phyloP scores from a whole-genome alignment of 345 rosid genomes.

The Limnanthes douglasii region DNA sequence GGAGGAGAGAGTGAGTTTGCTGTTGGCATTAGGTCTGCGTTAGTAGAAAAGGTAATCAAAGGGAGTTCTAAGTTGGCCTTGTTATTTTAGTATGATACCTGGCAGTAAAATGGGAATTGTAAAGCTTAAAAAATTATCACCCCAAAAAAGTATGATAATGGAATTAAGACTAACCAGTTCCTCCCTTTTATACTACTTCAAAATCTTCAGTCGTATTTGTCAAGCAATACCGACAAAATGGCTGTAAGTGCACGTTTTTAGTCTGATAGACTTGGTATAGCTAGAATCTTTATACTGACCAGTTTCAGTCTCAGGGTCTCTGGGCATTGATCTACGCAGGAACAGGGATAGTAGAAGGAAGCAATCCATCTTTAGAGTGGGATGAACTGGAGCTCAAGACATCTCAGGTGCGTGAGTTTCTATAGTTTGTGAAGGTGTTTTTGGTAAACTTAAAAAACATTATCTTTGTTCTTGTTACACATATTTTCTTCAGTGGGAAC shows the following conservation, averaged over 20 bases:
- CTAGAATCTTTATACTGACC: slow-evolving; percentile 7
- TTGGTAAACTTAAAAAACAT: neutral
- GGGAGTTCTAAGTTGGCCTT: neutral
- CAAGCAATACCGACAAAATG: too few species aligned
- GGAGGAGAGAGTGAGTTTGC: slow-evolving; percentile 93
- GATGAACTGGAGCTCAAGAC: slow-evolving; percentile 82
- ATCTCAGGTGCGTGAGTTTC: slow-evolving; percentile 50
- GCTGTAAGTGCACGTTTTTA: too few species aligned
- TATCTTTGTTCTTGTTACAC: neutral
- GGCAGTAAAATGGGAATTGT: slow-evolving; percentile 1
- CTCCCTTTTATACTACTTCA: too few species aligned
- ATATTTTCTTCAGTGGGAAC: neutral
- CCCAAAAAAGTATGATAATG: too few species aligned
- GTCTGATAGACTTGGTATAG: neutral
- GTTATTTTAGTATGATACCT: neutral
- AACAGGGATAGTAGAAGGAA: slow-evolving; percentile 78
- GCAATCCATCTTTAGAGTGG: slow-evolving; percentile 70
- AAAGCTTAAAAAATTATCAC: too few species aligned
- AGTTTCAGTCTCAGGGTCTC: slow-evolving; percentile 29
- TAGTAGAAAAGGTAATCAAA: slow-evolving; percentile 54
- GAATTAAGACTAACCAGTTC: too few species aligned
- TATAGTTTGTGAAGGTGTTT: neutral
- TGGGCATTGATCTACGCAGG: slow-evolving; percentile 82
- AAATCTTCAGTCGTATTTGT: too few species aligned
- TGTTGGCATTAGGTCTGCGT: slow-evolving; percentile 80